phyloP scores from a whole-genome alignment of 1,284 basidiomycete species.

The Fomitiporia mediterranea region DNA sequence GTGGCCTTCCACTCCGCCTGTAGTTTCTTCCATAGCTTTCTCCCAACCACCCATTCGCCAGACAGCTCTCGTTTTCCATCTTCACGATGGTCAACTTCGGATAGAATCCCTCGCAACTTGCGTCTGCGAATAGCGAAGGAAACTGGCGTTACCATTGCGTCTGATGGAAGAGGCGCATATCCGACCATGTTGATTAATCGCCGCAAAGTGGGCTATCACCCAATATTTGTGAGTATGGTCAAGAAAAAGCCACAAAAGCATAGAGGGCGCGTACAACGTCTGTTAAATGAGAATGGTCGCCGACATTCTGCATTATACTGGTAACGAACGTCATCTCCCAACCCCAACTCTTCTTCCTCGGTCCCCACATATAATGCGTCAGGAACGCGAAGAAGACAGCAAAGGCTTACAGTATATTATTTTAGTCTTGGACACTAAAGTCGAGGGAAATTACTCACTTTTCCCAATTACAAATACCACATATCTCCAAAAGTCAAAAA shows the following conservation, averaged over 20 bases:
- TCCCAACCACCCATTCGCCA: conserved; percentile 96
- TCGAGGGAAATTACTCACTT: conserved; percentile 39
- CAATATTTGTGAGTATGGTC: conserved; percentile 11
- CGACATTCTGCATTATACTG: conserved; percentile 82
- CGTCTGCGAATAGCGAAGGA: conserved; percentile 82
- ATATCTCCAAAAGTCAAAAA: conserved; percentile 70
- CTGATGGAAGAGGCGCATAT: conserved; percentile 85
- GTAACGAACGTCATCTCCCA: conserved; percentile 85
- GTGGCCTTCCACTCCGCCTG: conserved; percentile 75
- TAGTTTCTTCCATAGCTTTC: conserved; percentile 83
- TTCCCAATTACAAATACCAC: conserved; percentile 59
- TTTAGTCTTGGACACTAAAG: not conserved
- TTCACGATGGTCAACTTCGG: conserved; percentile 70
- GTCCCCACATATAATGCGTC: conserved; percentile 73
- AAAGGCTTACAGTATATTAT: conserved; percentile 43
- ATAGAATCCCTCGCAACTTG: conserved; percentile 71
- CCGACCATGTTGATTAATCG: conserved; percentile 78
- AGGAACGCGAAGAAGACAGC: conserved; percentile 66
- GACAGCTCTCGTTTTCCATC: conserved; percentile 75
- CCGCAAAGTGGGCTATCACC: conserved; percentile 60
- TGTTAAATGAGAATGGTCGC: conserved; percentile 78
- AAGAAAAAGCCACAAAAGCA: conserved; percentile 3
- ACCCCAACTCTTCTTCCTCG: conserved; percentile 82
- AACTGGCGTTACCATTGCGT: conserved; percentile 93
- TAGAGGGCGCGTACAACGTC: conserved; percentile 60